Base-by-base conservation (phyloP, 352 stramenopile species). In the Phytopythium aichiense region DNA sequence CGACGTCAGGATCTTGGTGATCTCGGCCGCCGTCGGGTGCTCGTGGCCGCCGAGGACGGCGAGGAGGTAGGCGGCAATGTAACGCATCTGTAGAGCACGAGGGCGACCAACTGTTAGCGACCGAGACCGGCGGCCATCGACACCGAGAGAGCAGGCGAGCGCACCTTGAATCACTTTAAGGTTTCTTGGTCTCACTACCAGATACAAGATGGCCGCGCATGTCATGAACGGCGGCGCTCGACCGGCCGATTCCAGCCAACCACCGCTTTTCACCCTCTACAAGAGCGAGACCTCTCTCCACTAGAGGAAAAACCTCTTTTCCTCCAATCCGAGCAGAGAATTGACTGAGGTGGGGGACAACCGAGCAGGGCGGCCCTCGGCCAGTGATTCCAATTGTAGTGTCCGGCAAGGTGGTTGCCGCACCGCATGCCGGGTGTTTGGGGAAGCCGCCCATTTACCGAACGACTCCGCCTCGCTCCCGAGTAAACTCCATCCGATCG, bases 41-140 rank as follows among this genome's bases (percentile, higher is more conserved):
- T 71, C 77, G 83, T 98, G 96, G 66, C 96, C 96, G 66, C 90
- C 94, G 60, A 99, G 81, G 71, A 96, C 94, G 82, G 94, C 95
- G 66, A 99, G 83, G 63, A 99, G 78, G 84, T 98, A 97, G 68
- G 96, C 96, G 87, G 94, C 92, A 92, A 98, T 91, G 94, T 98
- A 97, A 91, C 90, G 84, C 96, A 99, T 99, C 84, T 97, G 13
- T 13, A 4, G 18, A 18, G 16, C 15, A 60, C 5, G 9, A 22
- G 28, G 2, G 40, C 31, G 9, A 38, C 12, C 57, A 38, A 22
- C 2, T 4, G 42, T 49, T 49, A 49, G 28, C 15, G 28, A 18
- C 15, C 12, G 18, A 13, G 7, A 54, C 30, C 50, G 16, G 4
- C 55, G 23, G 48, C 4, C 7, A 23, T 9, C 42, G 4, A 13